Evolutionary conservation across 2,329 filamentous ascomycete species (phyloP), one percentile per base, ranked within the genome.

Genomic region (Grosmannia huntii): DNA sequence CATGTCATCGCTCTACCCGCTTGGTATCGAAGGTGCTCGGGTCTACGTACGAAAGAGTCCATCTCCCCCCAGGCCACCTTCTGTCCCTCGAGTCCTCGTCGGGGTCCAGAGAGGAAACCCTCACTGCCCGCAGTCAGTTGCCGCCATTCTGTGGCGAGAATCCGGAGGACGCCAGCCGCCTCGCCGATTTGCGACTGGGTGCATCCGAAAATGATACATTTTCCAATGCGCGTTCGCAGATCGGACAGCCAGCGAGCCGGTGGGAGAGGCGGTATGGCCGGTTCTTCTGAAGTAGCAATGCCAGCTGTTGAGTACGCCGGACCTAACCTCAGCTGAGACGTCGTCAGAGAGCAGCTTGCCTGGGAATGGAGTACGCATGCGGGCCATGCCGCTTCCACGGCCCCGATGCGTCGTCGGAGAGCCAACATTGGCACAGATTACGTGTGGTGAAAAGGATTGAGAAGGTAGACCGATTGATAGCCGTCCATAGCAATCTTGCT

Each of bases 31-130:
- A 19, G 4, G 7, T n/a, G 6, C 7, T 19, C 38, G 27, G 25
- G 19, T 2, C 31, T 3, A 68, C 72, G 55, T 65, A 72, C 69
- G 63, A 72, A 69, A 64, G 74, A 71, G 72, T 89, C 88, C 86
- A 90, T 89, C 69, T 96, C 90, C 33, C 90, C 90, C 89, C 89
- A 95, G 0, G 82, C 83, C 27, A 95, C 85, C 62, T 78, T 76
- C 60, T 89, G 84, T 57, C 78, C 74, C 62, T 82, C 81, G 38
- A 92, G 67, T 0, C 87, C 81, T 55, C 82, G 76, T 63, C 80
- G 77, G 60, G 77, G 75, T 12, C 76, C 79, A 0, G 84, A 87
- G 62, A 94, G 70, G 68, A 84, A 95, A 0, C 89, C 89, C 66
- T 92, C 86, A 59, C 83, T 83, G 0, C 87, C 88, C 0, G 85